Evolutionary conservation across 805 yeast species (phyloP).

Genomic region (Ogataea chonburiensis): DNA sequence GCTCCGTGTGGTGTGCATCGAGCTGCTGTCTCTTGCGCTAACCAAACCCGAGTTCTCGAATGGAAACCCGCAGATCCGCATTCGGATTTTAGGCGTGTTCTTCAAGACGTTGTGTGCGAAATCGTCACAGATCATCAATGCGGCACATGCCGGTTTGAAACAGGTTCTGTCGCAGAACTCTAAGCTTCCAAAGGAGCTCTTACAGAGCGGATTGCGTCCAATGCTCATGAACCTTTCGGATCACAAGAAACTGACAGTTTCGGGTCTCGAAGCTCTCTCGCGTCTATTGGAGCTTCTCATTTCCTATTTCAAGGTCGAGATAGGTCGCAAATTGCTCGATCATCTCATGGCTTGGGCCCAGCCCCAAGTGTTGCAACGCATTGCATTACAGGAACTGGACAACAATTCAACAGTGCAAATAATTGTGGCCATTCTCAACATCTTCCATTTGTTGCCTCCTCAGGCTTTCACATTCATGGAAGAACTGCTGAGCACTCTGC

Average conservation of each 20-base stretch:
- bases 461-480: conserved; percentile 91
- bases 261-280: conserved; percentile 90
- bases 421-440: conserved; percentile 84
- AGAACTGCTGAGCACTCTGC: conserved; percentile 73
- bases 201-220: conserved; percentile 95
- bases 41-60: conserved; percentile 80
- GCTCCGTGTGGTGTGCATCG: conserved; percentile 86
- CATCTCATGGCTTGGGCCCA: conserved; percentile 97
- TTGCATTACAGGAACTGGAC: conserved; percentile 77
- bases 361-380: conserved; percentile 68
- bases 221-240: conserved; percentile 94
- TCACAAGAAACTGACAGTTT: conserved; percentile 82
- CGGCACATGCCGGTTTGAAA: conserved; percentile 87
- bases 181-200: conserved; percentile 85
- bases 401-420: conserved; percentile 82
- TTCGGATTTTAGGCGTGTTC: conserved; percentile 86
- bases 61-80: conserved; percentile 63
- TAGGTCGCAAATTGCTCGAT: conserved; percentile 88
- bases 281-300: conserved; percentile 80
- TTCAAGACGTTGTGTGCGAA: conserved; percentile 88
- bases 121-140: conserved; percentile 84
- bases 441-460: conserved; percentile 88
- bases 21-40: conserved; percentile 75
- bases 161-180: conserved; percentile 81
- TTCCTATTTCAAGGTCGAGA: conserved; percentile 93